Evolutionary conservation across 352 stramenopile genomes (phyloP).

Genomic region (Phytophthora gonapodyides): DNA sequence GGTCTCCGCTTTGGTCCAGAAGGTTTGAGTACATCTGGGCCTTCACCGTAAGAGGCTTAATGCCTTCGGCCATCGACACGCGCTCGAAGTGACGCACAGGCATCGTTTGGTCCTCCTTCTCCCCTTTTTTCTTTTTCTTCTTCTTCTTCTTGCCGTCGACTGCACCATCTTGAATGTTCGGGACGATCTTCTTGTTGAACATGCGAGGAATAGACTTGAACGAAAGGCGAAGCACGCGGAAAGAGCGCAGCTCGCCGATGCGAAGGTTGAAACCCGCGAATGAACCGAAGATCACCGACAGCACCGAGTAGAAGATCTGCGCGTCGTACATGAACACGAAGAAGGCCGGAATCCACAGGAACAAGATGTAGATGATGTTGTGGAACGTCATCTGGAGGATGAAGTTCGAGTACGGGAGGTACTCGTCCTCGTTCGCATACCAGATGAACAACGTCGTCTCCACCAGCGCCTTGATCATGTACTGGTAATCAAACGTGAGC

Average conservation of each 20-base stretch:
- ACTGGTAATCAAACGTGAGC: constrained; percentile 86
- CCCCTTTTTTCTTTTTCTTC: constrained; percentile 70
- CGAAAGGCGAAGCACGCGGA: constrained; percentile 78
- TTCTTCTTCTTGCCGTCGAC: constrained; percentile 71
- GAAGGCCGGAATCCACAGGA: constrained; percentile 82
- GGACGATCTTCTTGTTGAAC: constrained; percentile 90
- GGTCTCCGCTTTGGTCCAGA: constrained; percentile 55
- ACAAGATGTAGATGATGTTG: constrained; percentile 87
- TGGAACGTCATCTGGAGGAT: constrained; percentile 82
- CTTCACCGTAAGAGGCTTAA: constrained; percentile 83
- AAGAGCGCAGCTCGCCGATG: constrained; percentile 84
- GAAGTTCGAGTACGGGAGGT: constrained; percentile 83
- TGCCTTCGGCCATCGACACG: constrained; percentile 83
- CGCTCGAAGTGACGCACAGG: constrained; percentile 80
- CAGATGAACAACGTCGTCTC: constrained; percentile 88
- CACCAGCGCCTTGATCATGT: constrained; percentile 85
- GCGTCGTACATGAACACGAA: constrained; percentile 89
- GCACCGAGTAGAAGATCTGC: constrained; percentile 86
- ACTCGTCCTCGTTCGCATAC: constrained; percentile 72
- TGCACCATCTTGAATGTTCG: constrained; percentile 74
- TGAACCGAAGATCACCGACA: constrained; percentile 79
- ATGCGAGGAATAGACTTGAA: constrained; percentile 88
- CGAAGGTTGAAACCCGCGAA: constrained; percentile 87
- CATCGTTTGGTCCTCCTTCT: constrained; percentile 65
- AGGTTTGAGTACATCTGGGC: constrained; percentile 83